Evolutionary conservation across 2,329 filamentous ascomycete species (phyloP).

Genomic region (Xylariales sp.): DNA sequence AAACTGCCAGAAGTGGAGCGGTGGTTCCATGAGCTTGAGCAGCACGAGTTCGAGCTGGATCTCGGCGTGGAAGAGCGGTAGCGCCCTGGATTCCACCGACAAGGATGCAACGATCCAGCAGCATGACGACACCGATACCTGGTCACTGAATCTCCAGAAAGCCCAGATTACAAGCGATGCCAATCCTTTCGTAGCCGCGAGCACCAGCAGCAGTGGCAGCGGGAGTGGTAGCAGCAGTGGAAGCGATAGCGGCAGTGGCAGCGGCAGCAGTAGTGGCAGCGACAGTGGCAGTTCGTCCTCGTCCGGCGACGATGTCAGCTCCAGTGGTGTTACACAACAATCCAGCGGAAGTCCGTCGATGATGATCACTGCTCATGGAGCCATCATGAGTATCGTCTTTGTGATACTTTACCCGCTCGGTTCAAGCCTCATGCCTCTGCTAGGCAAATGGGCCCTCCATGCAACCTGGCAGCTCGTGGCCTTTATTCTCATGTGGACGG

Average conservation of each 20-base stretch:
- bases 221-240: conserved; percentile 10
- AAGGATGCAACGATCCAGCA: conserved; percentile 32
- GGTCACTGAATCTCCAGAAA: conserved; percentile 43
- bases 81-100: conserved; percentile 38
- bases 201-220: conserved; percentile 10
- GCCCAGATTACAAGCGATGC: conserved; percentile 41
- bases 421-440: conserved; percentile 54
- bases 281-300: conserved; percentile 5
- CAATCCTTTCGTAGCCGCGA: conserved; percentile 44
- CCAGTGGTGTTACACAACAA: conserved; percentile 8
- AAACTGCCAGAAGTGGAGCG: conserved; percentile 45
- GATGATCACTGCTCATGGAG: conserved; percentile 44
- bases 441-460: conserved; percentile 56
- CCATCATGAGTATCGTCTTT: conserved; percentile 58
- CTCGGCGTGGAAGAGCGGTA: conserved; percentile 47
- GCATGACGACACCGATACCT: conserved; percentile 41
- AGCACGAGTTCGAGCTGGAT: conserved; percentile 44
- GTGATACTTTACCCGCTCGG: conserved; percentile 57
- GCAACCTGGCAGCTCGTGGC: conserved; percentile 49
- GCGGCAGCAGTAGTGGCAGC: conserved; percentile 8
- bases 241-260: conserved; percentile 9
- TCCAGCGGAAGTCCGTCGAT: conserved; percentile 10
- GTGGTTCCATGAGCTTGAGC: conserved; percentile 36
- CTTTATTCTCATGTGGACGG: conserved; percentile 52
- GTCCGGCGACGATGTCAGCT: conserved; percentile 7